Conservation (phyloP, 192 early-diverging fungal genomes). For the Neocallimastix lanati region DNA sequence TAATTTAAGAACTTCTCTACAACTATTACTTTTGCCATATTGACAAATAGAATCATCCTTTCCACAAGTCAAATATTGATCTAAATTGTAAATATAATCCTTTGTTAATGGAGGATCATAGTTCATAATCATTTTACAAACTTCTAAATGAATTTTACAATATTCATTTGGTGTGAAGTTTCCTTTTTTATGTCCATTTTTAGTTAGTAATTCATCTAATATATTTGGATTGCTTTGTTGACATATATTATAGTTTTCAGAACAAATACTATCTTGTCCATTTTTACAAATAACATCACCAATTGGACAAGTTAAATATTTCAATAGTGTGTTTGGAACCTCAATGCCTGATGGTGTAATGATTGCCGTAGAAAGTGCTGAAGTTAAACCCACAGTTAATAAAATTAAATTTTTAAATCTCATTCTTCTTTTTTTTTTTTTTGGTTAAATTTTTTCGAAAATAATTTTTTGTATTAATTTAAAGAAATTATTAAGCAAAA, state of each 20-base stretch:
- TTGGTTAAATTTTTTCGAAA: too few relatives aligned
- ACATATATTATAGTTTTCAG: neutral
- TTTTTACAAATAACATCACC: neutral
- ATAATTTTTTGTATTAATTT: too few relatives aligned
- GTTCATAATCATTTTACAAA: neutral
- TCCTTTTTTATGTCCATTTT: neutral
- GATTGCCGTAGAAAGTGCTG: too few relatives aligned
- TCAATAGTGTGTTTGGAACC: neutral
- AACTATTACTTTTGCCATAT: neutral
- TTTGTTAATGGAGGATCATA: neutral
- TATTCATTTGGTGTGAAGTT: neutral
- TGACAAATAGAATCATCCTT: neutral
- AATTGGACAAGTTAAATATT: neutral
- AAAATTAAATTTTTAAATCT: too few relatives aligned
- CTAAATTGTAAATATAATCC: neutral
- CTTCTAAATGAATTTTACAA: neutral
- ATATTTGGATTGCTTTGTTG: neutral
- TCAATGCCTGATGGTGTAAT: neutral
- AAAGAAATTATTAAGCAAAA: too few relatives aligned
- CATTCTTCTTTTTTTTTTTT: too few relatives aligned
- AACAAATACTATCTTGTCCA: neutral
- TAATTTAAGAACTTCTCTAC: neutral
- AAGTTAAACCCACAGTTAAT: too few relatives aligned
- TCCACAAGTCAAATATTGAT: neutral
- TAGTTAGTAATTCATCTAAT: neutral